phyloP scores from a whole-genome alignment of 2,329 filamentous ascomycete species.

The Exophiala sp. region DNA sequence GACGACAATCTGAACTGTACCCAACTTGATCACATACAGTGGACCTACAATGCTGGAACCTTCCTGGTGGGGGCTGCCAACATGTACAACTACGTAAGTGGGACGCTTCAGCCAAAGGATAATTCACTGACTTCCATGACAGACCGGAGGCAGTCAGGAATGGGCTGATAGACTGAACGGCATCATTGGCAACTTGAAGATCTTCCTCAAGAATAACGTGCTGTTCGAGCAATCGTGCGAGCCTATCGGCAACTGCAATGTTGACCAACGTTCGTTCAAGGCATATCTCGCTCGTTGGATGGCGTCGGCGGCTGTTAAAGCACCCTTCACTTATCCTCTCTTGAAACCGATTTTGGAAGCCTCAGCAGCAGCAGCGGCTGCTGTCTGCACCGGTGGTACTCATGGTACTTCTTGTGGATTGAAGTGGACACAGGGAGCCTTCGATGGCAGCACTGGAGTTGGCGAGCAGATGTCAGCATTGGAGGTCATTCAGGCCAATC shows the following conservation, averaged over 20 bases:
- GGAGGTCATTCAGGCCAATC: slow-evolving; percentile 57
- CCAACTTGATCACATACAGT: slow-evolving; percentile 48
- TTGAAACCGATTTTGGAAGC: slow-evolving; percentile 50
- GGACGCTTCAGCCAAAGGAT: not conserved
- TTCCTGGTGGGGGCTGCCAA: slow-evolving; percentile 51
- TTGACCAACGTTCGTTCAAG: slow-evolving; percentile 62
- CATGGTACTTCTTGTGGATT: slow-evolving; percentile 41
- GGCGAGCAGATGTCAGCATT: slow-evolving; percentile 40
- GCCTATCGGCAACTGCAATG: slow-evolving; percentile 49
- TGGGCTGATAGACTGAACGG: slow-evolving; percentile 52
- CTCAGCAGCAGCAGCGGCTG: slow-evolving; percentile 51
- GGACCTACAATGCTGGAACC: slow-evolving; percentile 54
- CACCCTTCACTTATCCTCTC: slow-evolving; percentile 48
- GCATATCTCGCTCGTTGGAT: slow-evolving; percentile 58
- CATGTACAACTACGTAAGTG: slow-evolving; percentile 50
- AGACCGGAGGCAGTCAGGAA: slow-evolving; percentile 36
- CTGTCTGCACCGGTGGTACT: slow-evolving; percentile 47
- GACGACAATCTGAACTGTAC: slow-evolving; percentile 49
- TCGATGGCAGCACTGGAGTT: slow-evolving; percentile 36
- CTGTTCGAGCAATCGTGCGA: slow-evolving; percentile 59
- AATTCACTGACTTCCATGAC: slow-evolving; percentile 8
- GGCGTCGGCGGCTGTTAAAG: slow-evolving; percentile 52
- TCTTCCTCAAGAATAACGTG: slow-evolving; percentile 50
- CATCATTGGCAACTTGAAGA: slow-evolving; percentile 49
- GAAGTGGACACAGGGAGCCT: slow-evolving; percentile 36